Percentiles rank a stretch among this genome's conserved stretches.
Evolutionary conservation across 495 filamentous ascomycete genomes (phyloP).

Genomic region (Amphirosellinia nigrospora): DNA sequence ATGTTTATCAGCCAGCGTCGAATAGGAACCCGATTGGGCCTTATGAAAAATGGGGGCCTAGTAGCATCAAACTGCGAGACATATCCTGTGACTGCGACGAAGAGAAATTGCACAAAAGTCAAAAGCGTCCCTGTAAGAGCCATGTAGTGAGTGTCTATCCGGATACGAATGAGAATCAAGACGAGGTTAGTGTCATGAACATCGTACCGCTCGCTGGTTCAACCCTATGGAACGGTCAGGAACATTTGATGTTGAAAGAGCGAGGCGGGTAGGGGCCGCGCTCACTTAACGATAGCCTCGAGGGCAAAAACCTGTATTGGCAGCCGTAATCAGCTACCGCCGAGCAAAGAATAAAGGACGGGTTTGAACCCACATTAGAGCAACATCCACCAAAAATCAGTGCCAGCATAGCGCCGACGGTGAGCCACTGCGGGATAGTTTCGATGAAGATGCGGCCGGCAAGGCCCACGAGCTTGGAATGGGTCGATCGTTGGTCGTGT

Average conservation of each 20-base stretch:
- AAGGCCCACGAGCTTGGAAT: conserved; percentile 59
- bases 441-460: conserved; percentile 63
- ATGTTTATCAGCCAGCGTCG: conserved; percentile 87
- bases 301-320: conserved; percentile 79
- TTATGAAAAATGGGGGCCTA: conserved; percentile 69
- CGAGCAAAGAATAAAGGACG: conserved; percentile 1
- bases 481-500: conserved; percentile 59
- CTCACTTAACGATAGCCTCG: conserved; percentile 93
- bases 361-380: conserved; percentile 73
- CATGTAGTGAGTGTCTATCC: conserved; percentile 27
- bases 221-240: conserved; percentile 49
- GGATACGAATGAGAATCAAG: background rate
- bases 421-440: conserved; percentile 71
- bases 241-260: conserved; percentile 25
- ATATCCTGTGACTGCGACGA: conserved; percentile 80
- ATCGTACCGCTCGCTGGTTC: conserved; percentile 65
- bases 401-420: conserved; percentile 72
- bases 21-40: conserved; percentile 80
- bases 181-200: conserved; percentile 17
- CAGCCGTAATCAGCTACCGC: conserved; percentile 31
- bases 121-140: conserved; percentile 74
- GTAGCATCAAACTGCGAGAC: conserved; percentile 69
- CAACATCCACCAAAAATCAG: conserved; percentile 98
- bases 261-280: conserved; percentile 25
- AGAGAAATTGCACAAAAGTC: conserved; percentile 91